These are phyloP conservation scores for Thalia dealbata DNA, from an alignment of 176 grass and related monocot genomes.

Conservation along the genomic window DNA sequence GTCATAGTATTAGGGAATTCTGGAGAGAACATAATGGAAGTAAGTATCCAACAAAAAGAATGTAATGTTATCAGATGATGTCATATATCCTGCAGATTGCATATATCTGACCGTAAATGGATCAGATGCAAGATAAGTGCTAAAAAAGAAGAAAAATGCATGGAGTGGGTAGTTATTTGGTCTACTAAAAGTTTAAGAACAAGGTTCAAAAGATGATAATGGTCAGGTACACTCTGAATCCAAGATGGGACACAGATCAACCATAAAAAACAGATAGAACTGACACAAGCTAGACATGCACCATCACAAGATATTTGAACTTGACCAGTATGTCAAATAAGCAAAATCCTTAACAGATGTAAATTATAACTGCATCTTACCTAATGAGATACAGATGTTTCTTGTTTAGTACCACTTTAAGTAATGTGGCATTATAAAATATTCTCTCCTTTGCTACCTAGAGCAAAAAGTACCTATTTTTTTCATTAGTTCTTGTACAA, in stretches of 20 bases:
- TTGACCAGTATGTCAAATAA: neutral
- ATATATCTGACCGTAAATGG: neutral
- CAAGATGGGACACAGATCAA: neutral
- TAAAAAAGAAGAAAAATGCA: neutral
- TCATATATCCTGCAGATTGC: neutral
- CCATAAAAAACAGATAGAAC: neutral
- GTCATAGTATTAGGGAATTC: neutral
- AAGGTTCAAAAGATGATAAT: neutral
- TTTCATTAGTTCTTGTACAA: neutral
- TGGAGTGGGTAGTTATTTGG: neutral
- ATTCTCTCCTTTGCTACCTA: neutral
- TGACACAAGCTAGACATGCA: neutral
- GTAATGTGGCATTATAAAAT: too few species aligned
- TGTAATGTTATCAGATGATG: neutral
- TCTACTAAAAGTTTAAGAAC: neutral
- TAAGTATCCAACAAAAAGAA: neutral
- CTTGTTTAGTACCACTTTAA: too few species aligned
- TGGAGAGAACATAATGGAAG: slow-evolving; percentile 3
- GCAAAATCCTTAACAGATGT: neutral
- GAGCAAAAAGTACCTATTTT: neutral
- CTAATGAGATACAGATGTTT: neutral
- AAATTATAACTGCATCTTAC: neutral
- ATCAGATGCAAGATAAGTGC: neutral
- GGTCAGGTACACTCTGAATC: too few species aligned
- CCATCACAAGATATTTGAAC: neutral